Base-by-base conservation (phyloP, 306 rosid genomes). In the Quercus rubra region DNA sequence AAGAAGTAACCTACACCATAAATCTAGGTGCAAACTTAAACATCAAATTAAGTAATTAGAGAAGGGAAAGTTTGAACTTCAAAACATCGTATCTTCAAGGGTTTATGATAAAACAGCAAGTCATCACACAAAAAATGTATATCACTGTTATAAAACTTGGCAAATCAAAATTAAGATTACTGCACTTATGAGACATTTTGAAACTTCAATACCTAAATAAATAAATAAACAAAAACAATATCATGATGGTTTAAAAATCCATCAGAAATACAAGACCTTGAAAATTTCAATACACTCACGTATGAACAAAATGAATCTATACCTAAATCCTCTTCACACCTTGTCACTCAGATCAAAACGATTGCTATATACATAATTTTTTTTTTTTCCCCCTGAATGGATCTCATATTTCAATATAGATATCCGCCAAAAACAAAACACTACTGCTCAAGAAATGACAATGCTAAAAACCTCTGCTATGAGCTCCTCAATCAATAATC, bases 401-500 rank as follows among this genome's bases (percentile, higher is more conserved):
- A 3, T 49, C 51, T 38, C 55, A 43, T 56, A 25, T 49, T 41
- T 41, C 19, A 13, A 77, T 68, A 19, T 38, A 75, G 72, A 79
- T 79, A 79, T 74, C 77, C 35, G 54, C 75, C n/a, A 52, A 80
- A 73, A 69, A 56, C 76, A 83, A 71, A 77, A 74, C 41, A 67
- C 27, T 55, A 46, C 14, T 74, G 18, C 55, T 89, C 76, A 82
- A 81, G 81, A 84, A 64, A 55, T 66, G 75, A 82, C 74, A 72
- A 57, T 58, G 77, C 89, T 79, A 86, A 83, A 79, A 62, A 92
- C 68, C 89, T 92, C 97, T 6, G 80, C 74, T 33, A 77, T 82
- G 67, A 96, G 94, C 81, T 91, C 97, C 71, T 88, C 90, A 28
- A 89, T 49, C 82, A 91, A 87, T 51, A 83, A 79, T 49, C 83